Base-by-base conservation (phyloP, 176 grass and related monocot genomes). In the Carex cristatella region DNA sequence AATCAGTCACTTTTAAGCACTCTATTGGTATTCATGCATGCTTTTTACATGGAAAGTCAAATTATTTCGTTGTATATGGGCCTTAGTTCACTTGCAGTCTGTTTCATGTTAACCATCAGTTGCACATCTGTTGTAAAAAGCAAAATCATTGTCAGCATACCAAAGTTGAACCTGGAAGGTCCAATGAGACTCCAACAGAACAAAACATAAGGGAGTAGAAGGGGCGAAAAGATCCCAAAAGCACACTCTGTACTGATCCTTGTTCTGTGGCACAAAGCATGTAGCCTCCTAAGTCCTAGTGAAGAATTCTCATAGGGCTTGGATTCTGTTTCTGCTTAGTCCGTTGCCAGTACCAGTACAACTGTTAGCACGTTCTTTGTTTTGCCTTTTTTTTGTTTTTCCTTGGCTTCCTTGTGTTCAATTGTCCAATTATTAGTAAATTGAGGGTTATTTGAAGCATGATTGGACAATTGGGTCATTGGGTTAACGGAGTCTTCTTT, bases 381-480 rank as follows among this genome's bases (percentile, higher is more conserved):
- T 71, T 19, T 18, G 7, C 38, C 40, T 71, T 71, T 10, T 71
- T 69, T 16, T 9, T 42, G 16, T 44, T 44, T 71, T 71, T 71
- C 68, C 16, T 71, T 40, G 68, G 68, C 37, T 71, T 71, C 38
- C n/a, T 71, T 46, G 35, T 46, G 9, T 71, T 38, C 38, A 31
- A 76, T 31, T 65, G 27, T 65, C 51, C 16, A 49, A 32, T 64
- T 44, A 27, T 42, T 16, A 48, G 56, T 14, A 60, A 61, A 81
- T 81, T n/a, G 13, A 81, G 56, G 38, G 61, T 19, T 28, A 46
- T 65, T 69, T 46, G 11, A 64, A 64, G 80, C 80, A 82, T 65
- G 19, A 65, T 53, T 82, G 63, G 10, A 49, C 37, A 82, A 32
- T 65, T 59, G 33, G 65, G 32, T 83, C 19, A 31, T 8, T 56